Percentiles rank a stretch among this genome's conserved stretches.
Conservation (phyloP, 1,284 basidiomycete genomes). For the Porphyrellus sp. region DNA sequence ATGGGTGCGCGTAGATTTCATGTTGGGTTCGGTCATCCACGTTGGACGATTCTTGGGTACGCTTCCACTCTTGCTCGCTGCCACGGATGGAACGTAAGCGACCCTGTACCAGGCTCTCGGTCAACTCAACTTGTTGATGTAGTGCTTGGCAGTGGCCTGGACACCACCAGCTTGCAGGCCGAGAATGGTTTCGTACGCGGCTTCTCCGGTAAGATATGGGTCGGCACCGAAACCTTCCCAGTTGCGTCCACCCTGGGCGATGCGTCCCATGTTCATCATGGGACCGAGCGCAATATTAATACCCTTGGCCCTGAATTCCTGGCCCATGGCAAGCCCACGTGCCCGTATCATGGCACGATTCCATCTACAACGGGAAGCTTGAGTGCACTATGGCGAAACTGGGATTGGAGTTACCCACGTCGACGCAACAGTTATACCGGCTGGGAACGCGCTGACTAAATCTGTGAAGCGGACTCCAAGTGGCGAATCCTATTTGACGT, state of each 20-base stretch:
- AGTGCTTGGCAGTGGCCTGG: slow-evolving; percentile 64
- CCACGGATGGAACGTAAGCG: slow-evolving; percentile 29
- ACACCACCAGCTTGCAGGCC: slow-evolving; percentile 69
- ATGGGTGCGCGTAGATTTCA: slow-evolving; percentile 62
- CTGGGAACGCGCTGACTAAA: slow-evolving; percentile 46
- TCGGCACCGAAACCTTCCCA: slow-evolving; percentile 73
- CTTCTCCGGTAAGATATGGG: slow-evolving; percentile 65
- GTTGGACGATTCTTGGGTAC: slow-evolving; percentile 43
- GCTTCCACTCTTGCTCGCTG: slow-evolving; percentile 43
- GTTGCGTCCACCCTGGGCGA: slow-evolving; percentile 54
- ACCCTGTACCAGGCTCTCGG: not conserved
- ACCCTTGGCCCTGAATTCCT: slow-evolving; percentile 75
- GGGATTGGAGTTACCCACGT: slow-evolving; percentile 39
- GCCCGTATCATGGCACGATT: slow-evolving; percentile 47
- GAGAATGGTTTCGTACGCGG: slow-evolving; percentile 54
- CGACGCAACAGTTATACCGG: slow-evolving; percentile 54
- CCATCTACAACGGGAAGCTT: slow-evolving; percentile 20
- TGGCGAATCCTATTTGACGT: slow-evolving; percentile 44
- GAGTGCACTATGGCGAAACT: not conserved
- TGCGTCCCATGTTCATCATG: slow-evolving; percentile 51
- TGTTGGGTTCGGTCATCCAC: slow-evolving; percentile 65
- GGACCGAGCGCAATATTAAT: slow-evolving; percentile 63
- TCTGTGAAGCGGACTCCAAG: slow-evolving; percentile 46
- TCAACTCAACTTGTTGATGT: slow-evolving; percentile 51
- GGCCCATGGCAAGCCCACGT: slow-evolving; percentile 67